These are phyloP conservation scores for Triglochin maritima DNA, from an alignment of 106 monocot species.

Conservation along the genomic window DNA sequence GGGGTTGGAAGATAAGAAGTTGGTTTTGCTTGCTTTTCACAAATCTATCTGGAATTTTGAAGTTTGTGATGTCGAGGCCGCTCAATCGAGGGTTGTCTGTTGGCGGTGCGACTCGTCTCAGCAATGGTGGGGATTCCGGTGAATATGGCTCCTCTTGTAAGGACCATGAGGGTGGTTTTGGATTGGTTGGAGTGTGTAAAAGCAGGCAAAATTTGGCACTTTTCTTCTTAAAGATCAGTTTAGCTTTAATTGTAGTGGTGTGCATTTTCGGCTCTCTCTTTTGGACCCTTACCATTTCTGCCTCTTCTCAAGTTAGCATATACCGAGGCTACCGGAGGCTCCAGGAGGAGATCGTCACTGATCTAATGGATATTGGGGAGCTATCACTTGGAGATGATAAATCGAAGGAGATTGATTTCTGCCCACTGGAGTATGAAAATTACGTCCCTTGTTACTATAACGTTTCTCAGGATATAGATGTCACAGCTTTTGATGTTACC, in stretches of 20 bases:
- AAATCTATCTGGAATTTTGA: no score
- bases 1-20: no score
- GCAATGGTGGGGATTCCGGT: constrained; percentile 15
- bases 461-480: constrained; percentile 27
- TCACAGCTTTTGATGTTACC: constrained; percentile 9
- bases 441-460: constrained; percentile 82
- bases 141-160: constrained; percentile 30
- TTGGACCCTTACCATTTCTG: constrained; percentile 57
- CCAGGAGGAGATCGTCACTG: constrained; percentile 60
- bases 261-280: constrained; percentile 51
- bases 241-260: constrained; percentile 24
- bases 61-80: constrained; percentile 46
- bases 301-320: constrained; percentile 19
- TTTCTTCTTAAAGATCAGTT: constrained; percentile 34
- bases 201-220: constrained; percentile 18
- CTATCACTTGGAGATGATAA: constrained; percentile 41
- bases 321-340: constrained; percentile 44
- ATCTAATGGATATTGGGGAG: constrained; percentile 48
- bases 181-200: constrained; percentile 9
- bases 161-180: constrained; percentile 29
- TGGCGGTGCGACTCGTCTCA: constrained; percentile 16
- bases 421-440: constrained; percentile 54
- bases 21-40: no score
- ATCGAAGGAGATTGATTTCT: constrained; percentile 56
- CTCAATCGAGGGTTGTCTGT: constrained; percentile 52